Evolutionary conservation across 345 rosid species (phyloP), one percentile per base, ranked within the genome.

Genomic region (Populus pruinosa): DNA sequence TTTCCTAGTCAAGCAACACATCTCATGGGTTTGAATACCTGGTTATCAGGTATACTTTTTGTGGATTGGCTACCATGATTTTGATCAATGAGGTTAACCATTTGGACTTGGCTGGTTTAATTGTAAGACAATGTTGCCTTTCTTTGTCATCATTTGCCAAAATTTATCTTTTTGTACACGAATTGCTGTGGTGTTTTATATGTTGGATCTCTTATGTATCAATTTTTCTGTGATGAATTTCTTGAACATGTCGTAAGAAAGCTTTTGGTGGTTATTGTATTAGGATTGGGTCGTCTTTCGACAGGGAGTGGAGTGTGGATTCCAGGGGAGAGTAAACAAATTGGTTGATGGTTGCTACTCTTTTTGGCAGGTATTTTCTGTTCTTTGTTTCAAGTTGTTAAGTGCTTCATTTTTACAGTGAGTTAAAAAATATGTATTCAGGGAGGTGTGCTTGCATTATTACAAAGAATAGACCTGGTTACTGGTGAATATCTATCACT

Each of bases 331-430:
- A 90, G 86, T 90, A n/a, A 96, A 96, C 85, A 96, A 96, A 81
- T 85, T 96, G 80, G 97, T 96, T 69, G 99, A 96, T 80, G 98
- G 99, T 78, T 93, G 99, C 77, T 96, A 96, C 89, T 93, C 97
- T 50, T 96, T 93, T 83, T 96, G 99, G 99, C 99, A 93, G 99
- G 99, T 96, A 83, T 59, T 67, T 56, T 69, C 65, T 56, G 33
- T 36, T 81, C 6, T 41, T 27, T 72, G 17, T 43, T 36, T 59
- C 41, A 7, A 21, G 41, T 12, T 71, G 13, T 76, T 83, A n/a
- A 11, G 38, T 70, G 4, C 75, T 76, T 75, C 29, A 75, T 77
- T 74, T 71, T 79, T 49, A 49, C 69, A 66, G 7, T 62, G 18
- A 69, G 18, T 61, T 72, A 82, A 78, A 69, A 50, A 25, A 55